A percentile compares a stretch with the other conserved stretches of the same genome.
Conservation (phyloP, 768 basidiomycete species). For the Candolleomyces aberdarensis region DNA sequence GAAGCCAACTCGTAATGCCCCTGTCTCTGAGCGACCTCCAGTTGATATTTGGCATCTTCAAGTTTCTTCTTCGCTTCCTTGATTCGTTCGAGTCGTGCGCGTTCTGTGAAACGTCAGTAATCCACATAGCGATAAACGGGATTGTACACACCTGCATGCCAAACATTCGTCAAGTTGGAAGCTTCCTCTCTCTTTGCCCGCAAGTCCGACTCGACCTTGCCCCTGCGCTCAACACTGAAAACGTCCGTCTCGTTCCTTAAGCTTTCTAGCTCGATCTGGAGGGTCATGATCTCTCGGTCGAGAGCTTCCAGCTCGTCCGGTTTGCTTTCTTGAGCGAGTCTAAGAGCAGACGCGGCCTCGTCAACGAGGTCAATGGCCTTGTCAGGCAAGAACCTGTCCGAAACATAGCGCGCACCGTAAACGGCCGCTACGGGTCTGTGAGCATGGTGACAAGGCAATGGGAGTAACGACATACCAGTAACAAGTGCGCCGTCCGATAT, state of each 20-base stretch:
- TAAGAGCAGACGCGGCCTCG: conserved; percentile 84
- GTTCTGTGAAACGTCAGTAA: conserved; percentile 40
- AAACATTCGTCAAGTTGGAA: conserved; percentile 55
- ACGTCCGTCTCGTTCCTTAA: conserved; percentile 86
- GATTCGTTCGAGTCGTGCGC: conserved; percentile 61
- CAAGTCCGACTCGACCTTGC: conserved; percentile 64
- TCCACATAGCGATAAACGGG: background rate
- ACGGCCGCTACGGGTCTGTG: conserved; percentile 57
- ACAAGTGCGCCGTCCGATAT: conserved; percentile 88
- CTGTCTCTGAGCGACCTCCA: conserved; percentile 86
- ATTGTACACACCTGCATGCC: conserved; percentile 61
- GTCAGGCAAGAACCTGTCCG: conserved; percentile 85
- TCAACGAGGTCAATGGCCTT: conserved; percentile 92
- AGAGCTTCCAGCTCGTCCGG: conserved; percentile 82
- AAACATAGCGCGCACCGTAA: conserved; percentile 81
- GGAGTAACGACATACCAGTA: conserved; percentile 48
- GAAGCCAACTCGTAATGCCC: conserved; percentile 86
- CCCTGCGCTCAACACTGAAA: conserved; percentile 72
- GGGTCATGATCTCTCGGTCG: conserved; percentile 79
- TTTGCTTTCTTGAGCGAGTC: conserved; percentile 86
- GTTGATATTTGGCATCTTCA: conserved; percentile 79
- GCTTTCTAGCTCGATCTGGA: conserved; percentile 88
- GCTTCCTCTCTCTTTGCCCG: conserved; percentile 61
- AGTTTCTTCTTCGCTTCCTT: conserved; percentile 73
- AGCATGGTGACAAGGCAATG: background rate